These are phyloP conservation scores for Hymenoscyphus fructigenus DNA, from an alignment of 2,329 filamentous ascomycete genomes.

Conservation along the genomic window DNA sequence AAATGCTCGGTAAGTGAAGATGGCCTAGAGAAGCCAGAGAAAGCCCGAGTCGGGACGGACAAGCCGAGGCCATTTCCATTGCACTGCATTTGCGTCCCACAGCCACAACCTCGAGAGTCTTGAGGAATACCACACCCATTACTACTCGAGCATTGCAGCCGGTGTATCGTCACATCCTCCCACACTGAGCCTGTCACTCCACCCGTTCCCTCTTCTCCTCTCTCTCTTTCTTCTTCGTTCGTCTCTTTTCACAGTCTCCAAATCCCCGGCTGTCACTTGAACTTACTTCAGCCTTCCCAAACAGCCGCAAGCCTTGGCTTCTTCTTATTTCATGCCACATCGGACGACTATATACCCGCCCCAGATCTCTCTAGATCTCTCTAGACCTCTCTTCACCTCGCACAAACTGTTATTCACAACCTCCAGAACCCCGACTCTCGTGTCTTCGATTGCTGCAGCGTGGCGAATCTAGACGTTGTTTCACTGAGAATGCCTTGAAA, in stretches of 20 bases:
- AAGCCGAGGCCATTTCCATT: neutral
- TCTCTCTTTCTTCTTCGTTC: neutral
- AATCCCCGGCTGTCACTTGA: neutral
- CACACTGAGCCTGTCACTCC: neutral
- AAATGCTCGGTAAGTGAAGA: neutral
- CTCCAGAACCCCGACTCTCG: no score
- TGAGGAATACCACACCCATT: neutral
- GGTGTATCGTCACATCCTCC: neutral
- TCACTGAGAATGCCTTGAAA: slow-evolving; percentile 11
- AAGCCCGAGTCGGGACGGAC: neutral
- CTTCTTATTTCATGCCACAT: neutral
- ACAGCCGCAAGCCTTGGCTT: neutral
- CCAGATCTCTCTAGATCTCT: neutral
- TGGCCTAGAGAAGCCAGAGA: neutral
- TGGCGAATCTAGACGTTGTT: neutral
- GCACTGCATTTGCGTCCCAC: neutral
- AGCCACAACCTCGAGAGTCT: neutral
- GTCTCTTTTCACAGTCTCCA: neutral
- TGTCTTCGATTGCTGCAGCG: neutral
- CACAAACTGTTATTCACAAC: neutral
- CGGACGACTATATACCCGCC: neutral
- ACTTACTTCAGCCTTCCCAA: neutral
- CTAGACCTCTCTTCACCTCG: neutral
- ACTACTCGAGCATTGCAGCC: neutral
- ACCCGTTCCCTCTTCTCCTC: neutral